Percentiles rank a stretch among this genome's conserved stretches.
These are phyloP conservation scores for Hypoxylon sp. DNA, from an alignment of 2,329 filamentous ascomycete species.

Conservation along the genomic window DNA sequence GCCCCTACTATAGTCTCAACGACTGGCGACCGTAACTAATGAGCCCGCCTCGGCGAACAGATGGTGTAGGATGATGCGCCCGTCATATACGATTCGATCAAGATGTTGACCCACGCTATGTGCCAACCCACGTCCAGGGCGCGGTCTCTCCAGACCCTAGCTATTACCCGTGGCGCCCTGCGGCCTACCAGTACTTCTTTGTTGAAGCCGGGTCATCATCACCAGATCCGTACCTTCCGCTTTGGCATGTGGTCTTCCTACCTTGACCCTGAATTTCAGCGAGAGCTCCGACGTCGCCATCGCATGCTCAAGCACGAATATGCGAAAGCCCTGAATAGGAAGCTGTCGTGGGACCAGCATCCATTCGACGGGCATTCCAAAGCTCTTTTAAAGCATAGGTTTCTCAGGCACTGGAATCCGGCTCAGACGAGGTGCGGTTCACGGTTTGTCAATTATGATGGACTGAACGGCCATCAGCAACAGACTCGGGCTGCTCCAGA, in stretches of 20 bases:
- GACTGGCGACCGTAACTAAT: slow-evolving; percentile 5
- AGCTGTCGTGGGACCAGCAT: slow-evolving; percentile 61
- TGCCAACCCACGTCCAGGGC: slow-evolving; percentile 49
- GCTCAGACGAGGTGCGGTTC: slow-evolving; percentile 46
- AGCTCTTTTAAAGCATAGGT: slow-evolving; percentile 56
- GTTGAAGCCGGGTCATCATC: slow-evolving; percentile 44
- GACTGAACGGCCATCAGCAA: slow-evolving; percentile 55
- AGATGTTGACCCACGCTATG: slow-evolving; percentile 52
- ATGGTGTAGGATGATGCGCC: slow-evolving; percentile 38
- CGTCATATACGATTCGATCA: slow-evolving; percentile 36
- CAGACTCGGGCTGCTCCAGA: slow-evolving; percentile 43
- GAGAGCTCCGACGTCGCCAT: slow-evolving; percentile 60
- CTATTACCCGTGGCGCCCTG: slow-evolving; percentile 35
- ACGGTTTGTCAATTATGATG: slow-evolving; percentile 54
- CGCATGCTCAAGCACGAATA: slow-evolving; percentile 60
- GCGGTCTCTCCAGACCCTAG: slow-evolving; percentile 44
- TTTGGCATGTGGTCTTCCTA: slow-evolving; percentile 62
- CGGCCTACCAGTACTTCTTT: slow-evolving; percentile 40
- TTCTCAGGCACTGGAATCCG: slow-evolving; percentile 57
- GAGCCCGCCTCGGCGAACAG: slow-evolving; percentile 6
- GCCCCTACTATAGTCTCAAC: background rate
- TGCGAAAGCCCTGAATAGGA: slow-evolving; percentile 59
- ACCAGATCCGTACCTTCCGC: slow-evolving; percentile 62
- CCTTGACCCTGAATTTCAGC: slow-evolving; percentile 57
- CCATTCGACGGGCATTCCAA: slow-evolving; percentile 53